Conservation (phyloP, 768 basidiomycete species). For the Termitomyces heimii region DNA sequence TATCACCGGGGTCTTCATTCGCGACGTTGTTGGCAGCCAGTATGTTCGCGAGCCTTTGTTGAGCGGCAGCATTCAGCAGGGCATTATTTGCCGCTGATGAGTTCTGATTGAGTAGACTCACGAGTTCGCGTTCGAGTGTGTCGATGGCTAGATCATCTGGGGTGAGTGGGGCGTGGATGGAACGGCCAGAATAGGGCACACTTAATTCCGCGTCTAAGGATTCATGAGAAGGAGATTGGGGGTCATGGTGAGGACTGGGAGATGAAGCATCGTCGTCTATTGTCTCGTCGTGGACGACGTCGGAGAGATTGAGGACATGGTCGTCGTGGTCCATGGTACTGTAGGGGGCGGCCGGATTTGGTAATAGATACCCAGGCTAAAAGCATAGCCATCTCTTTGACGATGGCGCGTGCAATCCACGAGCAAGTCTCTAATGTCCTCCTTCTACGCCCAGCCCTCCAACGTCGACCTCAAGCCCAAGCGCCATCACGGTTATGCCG, state of each 20-base stretch:
- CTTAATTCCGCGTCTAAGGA: slow-evolving; percentile 31
- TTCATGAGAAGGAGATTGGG: slow-evolving; percentile 23
- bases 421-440: slow-evolving; percentile 9
- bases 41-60: slow-evolving; percentile 52
- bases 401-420: not conserved
- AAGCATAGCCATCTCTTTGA: not conserved
- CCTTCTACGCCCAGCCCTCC: slow-evolving; percentile 29
- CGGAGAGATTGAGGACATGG: slow-evolving; percentile 68
- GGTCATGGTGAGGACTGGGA: slow-evolving; percentile 22
- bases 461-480: slow-evolving; percentile 64
- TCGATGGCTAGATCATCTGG: slow-evolving; percentile 58
- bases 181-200: slow-evolving; percentile 25
- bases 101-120: slow-evolving; percentile 68
- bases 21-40: slow-evolving; percentile 24
- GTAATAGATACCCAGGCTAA: slow-evolving; percentile 15
- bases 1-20: slow-evolving; percentile 25
- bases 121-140: slow-evolving; percentile 74
- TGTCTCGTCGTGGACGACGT: slow-evolving; percentile 79
- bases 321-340: slow-evolving; percentile 49
- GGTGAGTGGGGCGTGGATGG: slow-evolving; percentile 31
- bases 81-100: slow-evolving; percentile 65
- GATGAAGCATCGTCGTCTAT: slow-evolving; percentile 49
- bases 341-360: slow-evolving; percentile 11
- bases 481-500: slow-evolving; percentile 75
- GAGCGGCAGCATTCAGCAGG: slow-evolving; percentile 57